Percentiles rank a stretch among this genome's conserved stretches.
These are phyloP conservation scores for Aegilops longissima DNA, from an alignment of 176 grass and related monocot species.

Conservation along the genomic window DNA sequence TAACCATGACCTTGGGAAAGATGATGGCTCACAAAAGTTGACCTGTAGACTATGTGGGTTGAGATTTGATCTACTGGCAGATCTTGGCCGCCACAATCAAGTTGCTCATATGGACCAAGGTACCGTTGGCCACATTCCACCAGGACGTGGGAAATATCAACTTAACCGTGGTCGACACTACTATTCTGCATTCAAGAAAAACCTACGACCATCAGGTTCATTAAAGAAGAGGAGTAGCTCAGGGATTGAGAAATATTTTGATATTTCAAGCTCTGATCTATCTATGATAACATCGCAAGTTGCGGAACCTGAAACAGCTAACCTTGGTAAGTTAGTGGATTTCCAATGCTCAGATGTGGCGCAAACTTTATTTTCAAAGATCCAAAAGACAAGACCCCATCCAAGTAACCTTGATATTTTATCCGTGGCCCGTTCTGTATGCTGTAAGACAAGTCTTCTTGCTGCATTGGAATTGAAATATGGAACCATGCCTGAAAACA, in stretches of 20 bases:
- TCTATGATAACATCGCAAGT: conserved; percentile 38
- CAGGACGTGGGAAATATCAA: conserved; percentile 78
- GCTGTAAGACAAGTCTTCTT: conserved; percentile 79
- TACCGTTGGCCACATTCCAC: conserved; percentile 39
- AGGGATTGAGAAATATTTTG: conserved; percentile 56
- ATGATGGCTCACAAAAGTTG: conserved; percentile 59
- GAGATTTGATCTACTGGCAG: conserved; percentile 75
- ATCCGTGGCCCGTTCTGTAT: conserved; percentile 70
- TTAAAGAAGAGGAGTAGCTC: conserved; percentile 60
- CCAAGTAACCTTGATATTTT: conserved; percentile 87
- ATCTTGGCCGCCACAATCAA: conserved; percentile 83
- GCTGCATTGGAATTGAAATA: conserved; percentile 78
- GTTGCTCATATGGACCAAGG: conserved; percentile 64
- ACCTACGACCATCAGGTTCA: conserved; percentile 46
- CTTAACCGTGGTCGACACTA: conserved; percentile 76
- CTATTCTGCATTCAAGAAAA: conserved; percentile 79
- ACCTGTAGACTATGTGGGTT: conserved; percentile 73
- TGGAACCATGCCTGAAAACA: conserved; percentile 68
- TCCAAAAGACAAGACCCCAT: conserved; percentile 83
- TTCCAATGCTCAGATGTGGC: conserved; percentile 73
- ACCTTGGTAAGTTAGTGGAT: conserved; percentile 61
- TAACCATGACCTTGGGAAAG: conserved; percentile 41
- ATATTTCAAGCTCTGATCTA: conserved; percentile 38
- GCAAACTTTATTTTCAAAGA: conserved; percentile 68
- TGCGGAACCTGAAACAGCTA: conserved; percentile 51